phyloP scores from a whole-genome alignment of 2,329 filamentous ascomycete species.

The Colletotrichum liaoningense region DNA sequence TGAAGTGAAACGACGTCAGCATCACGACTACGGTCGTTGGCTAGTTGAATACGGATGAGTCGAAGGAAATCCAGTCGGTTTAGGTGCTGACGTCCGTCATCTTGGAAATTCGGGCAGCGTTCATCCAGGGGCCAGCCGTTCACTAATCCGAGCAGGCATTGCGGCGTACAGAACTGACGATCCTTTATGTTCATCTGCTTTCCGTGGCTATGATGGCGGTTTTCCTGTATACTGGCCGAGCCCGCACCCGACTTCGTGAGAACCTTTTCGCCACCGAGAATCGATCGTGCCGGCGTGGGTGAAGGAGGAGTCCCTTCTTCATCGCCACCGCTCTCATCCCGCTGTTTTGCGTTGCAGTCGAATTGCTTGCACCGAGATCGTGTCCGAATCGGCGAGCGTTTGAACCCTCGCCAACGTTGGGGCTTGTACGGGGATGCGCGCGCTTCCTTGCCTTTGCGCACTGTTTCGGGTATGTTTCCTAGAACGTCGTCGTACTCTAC shows the following conservation, averaged over 20 bases:
- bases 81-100: conserved; percentile 43
- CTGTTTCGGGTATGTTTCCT: conserved; percentile 39
- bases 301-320: conserved; percentile 36
- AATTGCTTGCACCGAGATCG: conserved; percentile 39
- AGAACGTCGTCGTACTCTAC: conserved; percentile 45
- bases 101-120: conserved; percentile 42
- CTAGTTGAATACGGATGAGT: conserved; percentile 43
- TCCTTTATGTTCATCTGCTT: conserved; percentile 38
- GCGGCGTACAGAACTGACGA: conserved; percentile 42
- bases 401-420: conserved; percentile 44
- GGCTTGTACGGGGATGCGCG: conserved; percentile 41
- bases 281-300: conserved; percentile 25
- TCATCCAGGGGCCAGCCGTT: conserved; percentile 40
- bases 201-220: not conserved
- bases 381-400: conserved; percentile 44
- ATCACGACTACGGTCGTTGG: conserved; percentile 43
- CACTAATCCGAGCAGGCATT: conserved; percentile 43
- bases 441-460: conserved; percentile 34
- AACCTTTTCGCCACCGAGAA: conserved; percentile 12
- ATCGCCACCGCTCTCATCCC: conserved; percentile 32
- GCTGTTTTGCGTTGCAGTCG: not conserved
- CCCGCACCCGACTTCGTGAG: conserved; percentile 1
- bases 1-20: conserved; percentile 45
- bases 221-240: conserved; percentile 17
- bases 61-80: conserved; percentile 40